Evolutionary conservation across 148 eudicot species (phyloP).

Genomic region (Cornus kousa): DNA sequence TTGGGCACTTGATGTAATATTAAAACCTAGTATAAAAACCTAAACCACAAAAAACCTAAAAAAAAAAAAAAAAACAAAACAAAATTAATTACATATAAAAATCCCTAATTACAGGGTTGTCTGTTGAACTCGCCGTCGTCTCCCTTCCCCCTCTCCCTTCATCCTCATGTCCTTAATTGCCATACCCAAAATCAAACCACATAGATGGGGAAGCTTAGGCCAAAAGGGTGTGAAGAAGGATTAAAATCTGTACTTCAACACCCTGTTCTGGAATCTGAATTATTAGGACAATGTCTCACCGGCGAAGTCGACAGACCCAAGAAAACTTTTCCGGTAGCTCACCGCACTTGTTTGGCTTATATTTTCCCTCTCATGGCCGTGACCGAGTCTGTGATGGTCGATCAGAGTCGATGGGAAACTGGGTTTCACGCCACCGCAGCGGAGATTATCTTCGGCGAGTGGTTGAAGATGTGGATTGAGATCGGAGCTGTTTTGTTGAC

Average conservation of each 20-base stretch:
- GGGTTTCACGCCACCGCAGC: neutral
- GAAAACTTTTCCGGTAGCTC: neutral
- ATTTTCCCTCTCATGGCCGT: neutral
- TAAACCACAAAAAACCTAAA: too few species aligned
- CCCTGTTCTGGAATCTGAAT: neutral
- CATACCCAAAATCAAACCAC: neutral
- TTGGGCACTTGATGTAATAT: too few species aligned
- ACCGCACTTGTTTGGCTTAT: neutral
- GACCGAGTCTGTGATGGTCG: neutral
- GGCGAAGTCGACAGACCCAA: neutral
- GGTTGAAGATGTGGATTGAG: neutral
- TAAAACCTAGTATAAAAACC: too few species aligned
- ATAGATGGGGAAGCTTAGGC: neutral
- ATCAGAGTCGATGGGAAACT: neutral
- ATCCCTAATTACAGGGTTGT: too few species aligned
- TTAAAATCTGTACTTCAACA: neutral
- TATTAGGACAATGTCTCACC: neutral
- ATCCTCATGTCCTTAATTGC: constrained; percentile 25
- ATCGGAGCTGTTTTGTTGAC: neutral
- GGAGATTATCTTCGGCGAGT: neutral
- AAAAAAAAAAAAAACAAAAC: too few species aligned
- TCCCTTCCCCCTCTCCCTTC: constrained; percentile 36
- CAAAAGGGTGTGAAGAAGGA: neutral
- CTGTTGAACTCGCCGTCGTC: constrained; percentile 26
- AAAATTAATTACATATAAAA: too few species aligned